These are phyloP conservation scores for Decorospora gaudefroyi DNA, from an alignment of 2,329 filamentous ascomycete species.

Conservation along the genomic window DNA sequence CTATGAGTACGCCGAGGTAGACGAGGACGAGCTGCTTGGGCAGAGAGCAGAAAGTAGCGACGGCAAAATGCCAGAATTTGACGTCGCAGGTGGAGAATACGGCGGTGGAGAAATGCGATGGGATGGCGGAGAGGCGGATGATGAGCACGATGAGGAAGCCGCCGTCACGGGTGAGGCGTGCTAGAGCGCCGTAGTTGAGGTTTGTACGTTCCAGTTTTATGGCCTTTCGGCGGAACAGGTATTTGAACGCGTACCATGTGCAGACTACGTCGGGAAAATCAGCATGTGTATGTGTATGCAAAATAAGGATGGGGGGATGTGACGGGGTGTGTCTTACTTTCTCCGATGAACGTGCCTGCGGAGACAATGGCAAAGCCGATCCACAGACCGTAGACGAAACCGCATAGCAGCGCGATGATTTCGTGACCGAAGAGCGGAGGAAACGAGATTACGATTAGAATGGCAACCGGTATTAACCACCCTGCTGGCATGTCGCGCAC, in stretches of 20 bases:
- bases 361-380: constrained; percentile 43
- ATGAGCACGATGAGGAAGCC: constrained; percentile 44
- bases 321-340: constrained; percentile 27
- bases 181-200: constrained; percentile 45
- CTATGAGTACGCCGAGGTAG: constrained; percentile 42
- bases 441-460: constrained; percentile 43
- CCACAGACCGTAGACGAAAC: constrained; percentile 44
- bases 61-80: constrained; percentile 44
- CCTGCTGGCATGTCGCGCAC: constrained; percentile 44
- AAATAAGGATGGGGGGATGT: neutral
- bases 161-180: constrained; percentile 42
- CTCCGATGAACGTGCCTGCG: constrained; percentile 43
- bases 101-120: constrained; percentile 44
- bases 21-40: constrained; percentile 47
- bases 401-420: constrained; percentile 41
- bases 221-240: constrained; percentile 38
- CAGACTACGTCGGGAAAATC: no score
- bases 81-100: constrained; percentile 47
- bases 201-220: constrained; percentile 43
- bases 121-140: constrained; percentile 43
- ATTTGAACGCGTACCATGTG: constrained; percentile 46
- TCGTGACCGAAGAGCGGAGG: constrained; percentile 45
- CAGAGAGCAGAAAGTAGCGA: constrained; percentile 41
- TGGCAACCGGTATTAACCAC: constrained; percentile 43
- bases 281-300: constrained; percentile 15